These are phyloP conservation scores for Ceratocystis eucalypticola DNA, from an alignment of 2,329 filamentous ascomycete genomes.

Conservation along the genomic window DNA sequence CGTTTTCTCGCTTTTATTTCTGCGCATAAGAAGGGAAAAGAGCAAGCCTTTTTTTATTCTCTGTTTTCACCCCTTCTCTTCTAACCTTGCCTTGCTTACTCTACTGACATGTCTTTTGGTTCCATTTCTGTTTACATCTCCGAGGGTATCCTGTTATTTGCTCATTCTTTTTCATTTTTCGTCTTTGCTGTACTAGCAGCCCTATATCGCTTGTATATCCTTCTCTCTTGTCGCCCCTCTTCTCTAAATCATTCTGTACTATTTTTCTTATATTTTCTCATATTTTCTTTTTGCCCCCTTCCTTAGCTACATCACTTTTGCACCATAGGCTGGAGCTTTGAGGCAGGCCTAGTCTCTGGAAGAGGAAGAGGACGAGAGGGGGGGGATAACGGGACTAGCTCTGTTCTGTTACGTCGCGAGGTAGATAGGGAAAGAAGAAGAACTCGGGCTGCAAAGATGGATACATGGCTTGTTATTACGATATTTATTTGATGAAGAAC, in stretches of 20 bases:
- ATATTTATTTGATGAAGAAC: too few species aligned
- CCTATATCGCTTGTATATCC: neutral
- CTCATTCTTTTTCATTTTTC: neutral
- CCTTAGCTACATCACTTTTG: too few species aligned
- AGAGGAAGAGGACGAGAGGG: too few species aligned
- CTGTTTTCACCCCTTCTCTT: neutral
- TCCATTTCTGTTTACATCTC: neutral
- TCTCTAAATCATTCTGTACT: neutral
- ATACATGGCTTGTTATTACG: too few species aligned
- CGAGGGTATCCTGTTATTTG: neutral
- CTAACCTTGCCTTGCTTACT: too few species aligned
- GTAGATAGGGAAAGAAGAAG: too few species aligned
- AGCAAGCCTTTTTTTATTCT: neutral
- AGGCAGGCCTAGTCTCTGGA: too few species aligned
- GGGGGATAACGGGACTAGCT: too few species aligned
- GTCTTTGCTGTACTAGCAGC: neutral
- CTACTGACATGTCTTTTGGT: neutral
- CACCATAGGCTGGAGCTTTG: too few species aligned
- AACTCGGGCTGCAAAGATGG: too few species aligned
- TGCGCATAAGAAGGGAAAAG: too few species aligned
- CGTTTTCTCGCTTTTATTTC: neutral
- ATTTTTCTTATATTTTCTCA: neutral
- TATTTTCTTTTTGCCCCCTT: neutral
- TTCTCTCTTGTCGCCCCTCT: neutral
- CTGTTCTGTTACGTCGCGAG: too few species aligned